Conservation (phyloP, 164 flowering plant species). For the Liquidambar formosana region DNA sequence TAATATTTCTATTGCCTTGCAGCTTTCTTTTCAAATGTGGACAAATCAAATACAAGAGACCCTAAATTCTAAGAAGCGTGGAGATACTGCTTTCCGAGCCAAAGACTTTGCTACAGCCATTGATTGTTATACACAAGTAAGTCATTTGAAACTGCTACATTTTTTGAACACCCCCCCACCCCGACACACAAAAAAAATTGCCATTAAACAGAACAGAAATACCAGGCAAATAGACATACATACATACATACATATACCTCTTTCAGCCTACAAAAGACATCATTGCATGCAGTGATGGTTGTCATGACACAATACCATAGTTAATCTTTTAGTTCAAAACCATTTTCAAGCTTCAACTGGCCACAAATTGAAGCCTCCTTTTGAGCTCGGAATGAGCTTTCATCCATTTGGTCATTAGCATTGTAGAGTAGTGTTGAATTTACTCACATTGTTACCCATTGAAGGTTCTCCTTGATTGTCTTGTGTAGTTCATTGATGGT, state of each 20-base stretch:
- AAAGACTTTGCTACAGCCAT: conserved; percentile 53
- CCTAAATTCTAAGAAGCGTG: conserved; percentile 49
- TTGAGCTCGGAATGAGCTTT: no score
- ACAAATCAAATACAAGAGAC: conserved; percentile 60
- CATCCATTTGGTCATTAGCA: background rate
- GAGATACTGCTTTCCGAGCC: conserved; percentile 54
- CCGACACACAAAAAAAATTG: no score
- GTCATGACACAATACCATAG: no score
- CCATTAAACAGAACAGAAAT: no score
- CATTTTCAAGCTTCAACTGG: no score
- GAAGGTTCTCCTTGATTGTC: background rate
- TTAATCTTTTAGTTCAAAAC: no score
- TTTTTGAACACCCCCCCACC: background rate
- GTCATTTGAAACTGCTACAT: conserved; percentile 1
- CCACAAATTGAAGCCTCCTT: no score
- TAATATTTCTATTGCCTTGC: conserved; percentile 7
- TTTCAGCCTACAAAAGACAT: background rate
- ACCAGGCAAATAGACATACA: no score
- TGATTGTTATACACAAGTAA: conserved; percentile 52
- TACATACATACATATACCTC: no score
- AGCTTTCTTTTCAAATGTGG: conserved; percentile 71
- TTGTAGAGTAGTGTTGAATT: background rate
- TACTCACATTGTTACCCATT: no score
- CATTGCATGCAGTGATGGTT: background rate
- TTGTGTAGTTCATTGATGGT: conserved; percentile 54